Evolutionary conservation across 129 eudicot species (phyloP), one percentile per base, ranked within the genome.

Genomic region (Flaveria robusta): DNA sequence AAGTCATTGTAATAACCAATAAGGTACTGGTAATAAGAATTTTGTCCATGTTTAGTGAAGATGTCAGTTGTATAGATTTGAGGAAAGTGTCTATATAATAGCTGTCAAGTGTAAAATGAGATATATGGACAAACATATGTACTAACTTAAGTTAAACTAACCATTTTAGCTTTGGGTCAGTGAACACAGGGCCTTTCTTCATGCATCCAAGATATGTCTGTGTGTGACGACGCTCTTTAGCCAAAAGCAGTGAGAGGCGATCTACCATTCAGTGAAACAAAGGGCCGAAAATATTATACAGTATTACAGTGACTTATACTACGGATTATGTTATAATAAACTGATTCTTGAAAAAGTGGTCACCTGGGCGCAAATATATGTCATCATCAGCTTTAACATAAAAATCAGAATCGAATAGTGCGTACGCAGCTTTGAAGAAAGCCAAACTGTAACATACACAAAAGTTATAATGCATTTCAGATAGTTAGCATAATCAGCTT

Each of bases 171-270:
- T 90, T 93, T 15, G 98, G 97, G 75, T 90, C 97, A 75, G 99
- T 91, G 79, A 94, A 91, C 68, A 94, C 99, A 19, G 99, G 97
- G 67, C 98, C 97, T 78, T 94, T 94, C 68, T 94, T 94, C 98
- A 94, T 83, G 89, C 98, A 94, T 52, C 98, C 98, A 65, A 94
- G 89, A 77, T 94, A 94, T 20, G 98, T 94, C 76, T 87, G 91
- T 39, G 88, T 83, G 72, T 94, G 84, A 67, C 85, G 68, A 34
- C 97, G 90, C 43, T 94, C 97, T 83, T 89, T 91, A 46, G 97
- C 98, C 84, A 94, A 83, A 74, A 94, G 93, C 62, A 91, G 85
- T n/a, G 97, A 89, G 74, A 94, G 97, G 9, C 99, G 92, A 81
- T 94, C 99, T 94, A 68, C 22, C 62, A 74, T 79, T 43, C 41